Conservation (phyloP, 257 asterid genomes). For the Plantago elongata region DNA sequence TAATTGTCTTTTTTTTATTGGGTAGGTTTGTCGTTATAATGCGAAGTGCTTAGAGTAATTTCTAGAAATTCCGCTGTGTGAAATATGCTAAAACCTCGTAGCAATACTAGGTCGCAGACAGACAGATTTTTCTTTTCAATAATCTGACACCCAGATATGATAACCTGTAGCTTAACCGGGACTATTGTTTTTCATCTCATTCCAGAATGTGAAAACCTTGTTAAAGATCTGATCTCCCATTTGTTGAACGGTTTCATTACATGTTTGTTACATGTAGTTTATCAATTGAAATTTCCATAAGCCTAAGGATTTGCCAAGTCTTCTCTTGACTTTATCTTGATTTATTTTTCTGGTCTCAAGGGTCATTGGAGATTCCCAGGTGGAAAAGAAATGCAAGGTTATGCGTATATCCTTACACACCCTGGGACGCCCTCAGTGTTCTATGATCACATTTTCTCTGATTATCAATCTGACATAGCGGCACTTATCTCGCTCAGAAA, state of each 20-base stretch:
- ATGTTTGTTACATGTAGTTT: background rate
- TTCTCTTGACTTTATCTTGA: slow-evolving; percentile 3
- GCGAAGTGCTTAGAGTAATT: no score
- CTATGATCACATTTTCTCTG: slow-evolving; percentile 81
- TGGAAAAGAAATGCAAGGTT: slow-evolving; percentile 97
- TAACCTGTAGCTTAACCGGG: no score
- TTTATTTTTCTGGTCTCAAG: slow-evolving; percentile 37
- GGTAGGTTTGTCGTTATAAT: no score
- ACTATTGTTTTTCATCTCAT: background rate
- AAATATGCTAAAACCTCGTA: no score
- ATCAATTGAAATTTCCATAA: slow-evolving; percentile 4
- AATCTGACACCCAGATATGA: no score
- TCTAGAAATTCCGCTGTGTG: no score
- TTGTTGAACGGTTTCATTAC: background rate
- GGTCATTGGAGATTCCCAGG: slow-evolving; percentile 99
- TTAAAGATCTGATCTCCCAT: background rate
- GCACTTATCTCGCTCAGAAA: slow-evolving; percentile 62
- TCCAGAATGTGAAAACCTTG: background rate
- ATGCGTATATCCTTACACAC: slow-evolving; percentile 87
- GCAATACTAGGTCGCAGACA: no score
- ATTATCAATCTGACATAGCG: slow-evolving; percentile 42
- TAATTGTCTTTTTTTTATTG: background rate
- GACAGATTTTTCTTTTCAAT: no score
- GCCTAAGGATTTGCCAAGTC: background rate
- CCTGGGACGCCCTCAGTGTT: slow-evolving; percentile 94